phyloP scores from a whole-genome alignment of 306 rosid genomes.

The Quercus mongolica region DNA sequence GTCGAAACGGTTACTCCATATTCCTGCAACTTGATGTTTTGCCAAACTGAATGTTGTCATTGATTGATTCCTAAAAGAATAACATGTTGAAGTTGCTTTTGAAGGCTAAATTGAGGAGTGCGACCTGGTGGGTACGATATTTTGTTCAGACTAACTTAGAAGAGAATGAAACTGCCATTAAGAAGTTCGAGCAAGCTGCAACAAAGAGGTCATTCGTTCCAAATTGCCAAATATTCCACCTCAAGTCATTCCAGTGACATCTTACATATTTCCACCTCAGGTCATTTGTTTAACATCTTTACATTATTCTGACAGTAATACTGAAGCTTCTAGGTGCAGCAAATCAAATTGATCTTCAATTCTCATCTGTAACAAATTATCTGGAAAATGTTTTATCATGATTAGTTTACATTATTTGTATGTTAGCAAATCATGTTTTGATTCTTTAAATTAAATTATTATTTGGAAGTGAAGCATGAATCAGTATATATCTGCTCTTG shows the following conservation, averaged over 20 bases:
- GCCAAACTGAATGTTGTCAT: not conserved
- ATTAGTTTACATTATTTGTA: not conserved
- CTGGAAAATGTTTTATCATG: not conserved
- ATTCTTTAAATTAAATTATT: not conserved
- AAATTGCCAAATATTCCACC: constrained; percentile 63
- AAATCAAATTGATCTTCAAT: not conserved
- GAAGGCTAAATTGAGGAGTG: constrained; percentile 78
- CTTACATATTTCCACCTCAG: not conserved
- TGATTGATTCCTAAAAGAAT: not conserved
- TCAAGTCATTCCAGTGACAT: constrained; percentile 52
- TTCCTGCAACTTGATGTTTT: not conserved
- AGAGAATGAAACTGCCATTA: constrained; percentile 53
- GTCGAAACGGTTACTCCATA: not conserved
- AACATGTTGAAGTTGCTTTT: not conserved
- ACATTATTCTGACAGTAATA: not conserved
- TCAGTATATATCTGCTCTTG: not conserved
- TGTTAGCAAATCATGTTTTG: not conserved
- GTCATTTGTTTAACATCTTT: not conserved
- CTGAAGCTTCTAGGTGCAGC: constrained; percentile 9
- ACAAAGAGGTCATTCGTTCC: constrained; percentile 48
- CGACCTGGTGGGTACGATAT: constrained; percentile 61
- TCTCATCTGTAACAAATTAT: not conserved
- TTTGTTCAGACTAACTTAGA: constrained; percentile 56
- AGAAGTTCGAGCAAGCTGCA: constrained; percentile 57
- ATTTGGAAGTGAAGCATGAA: not conserved